Base-by-base conservation (phyloP, 2,329 filamentous ascomycete genomes). In the Microdochium bolleyi region DNA sequence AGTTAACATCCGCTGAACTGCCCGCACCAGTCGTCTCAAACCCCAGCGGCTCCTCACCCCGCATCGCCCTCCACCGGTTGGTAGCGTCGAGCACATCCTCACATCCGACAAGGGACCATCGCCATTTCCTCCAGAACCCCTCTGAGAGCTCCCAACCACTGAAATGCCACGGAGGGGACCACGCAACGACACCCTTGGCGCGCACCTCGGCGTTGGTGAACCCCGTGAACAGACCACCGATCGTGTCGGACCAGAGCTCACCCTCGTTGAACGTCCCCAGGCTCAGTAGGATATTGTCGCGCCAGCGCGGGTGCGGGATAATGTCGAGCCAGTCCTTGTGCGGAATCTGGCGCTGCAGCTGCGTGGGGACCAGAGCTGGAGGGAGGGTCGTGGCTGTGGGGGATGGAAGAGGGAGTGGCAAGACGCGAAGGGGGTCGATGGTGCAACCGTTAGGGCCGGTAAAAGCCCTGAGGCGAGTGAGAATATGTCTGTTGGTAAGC, bases 261-360 rank as follows among this genome's bases (percentile, higher is more conserved):
- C 73, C 70, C 32, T 73, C 70, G 53, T 75, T 70, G 34, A 71
- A 74, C 22, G 59, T 64, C 50, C 63, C 64, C 16, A 61, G 54
- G 34, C 62, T 64, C 4, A 44, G 64, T 56, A 75, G 73, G 50
- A 74, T 57, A 53, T 62, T 61, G 59, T 75, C 72, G 41, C 73
- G 62, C 57, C 56, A 63, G 51, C 59, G 60, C n/a, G 72, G 67
- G 54, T 53, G 64, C 1, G 73, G 71, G 46, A 72, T 64, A 24
- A 70, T 21, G 59, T 75, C 70, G 55, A 75, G 70, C 72, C 72
- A 75, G 54, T 65, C 62, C 32, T 58, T 61, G 55, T 75, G 72
- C 24, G 61, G 62, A 13, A 67, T 59, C 14, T 61, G 68, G 51
- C 65, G 67, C 54, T 76, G 72, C 49, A 73, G 64, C 22, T 46